Evolutionary conservation across 768 basidiomycete species (phyloP).

Genomic region (Lentinula detonsa): DNA sequence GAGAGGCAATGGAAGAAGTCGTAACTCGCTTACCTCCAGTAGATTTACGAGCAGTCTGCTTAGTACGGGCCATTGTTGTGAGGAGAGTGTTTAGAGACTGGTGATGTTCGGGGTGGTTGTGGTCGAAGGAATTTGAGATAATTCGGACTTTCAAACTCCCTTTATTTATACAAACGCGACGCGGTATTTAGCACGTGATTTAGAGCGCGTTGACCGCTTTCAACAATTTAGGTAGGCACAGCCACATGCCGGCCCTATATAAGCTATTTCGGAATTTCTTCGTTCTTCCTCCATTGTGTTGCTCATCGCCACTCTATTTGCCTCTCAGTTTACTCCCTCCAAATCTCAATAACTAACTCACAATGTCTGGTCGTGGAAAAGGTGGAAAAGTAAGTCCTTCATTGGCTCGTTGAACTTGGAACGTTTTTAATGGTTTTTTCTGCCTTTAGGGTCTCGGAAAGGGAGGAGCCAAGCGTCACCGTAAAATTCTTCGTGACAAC

Average conservation of each 20-base stretch:
- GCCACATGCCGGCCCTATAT: conserved; percentile 20
- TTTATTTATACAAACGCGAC: conserved; percentile 21
- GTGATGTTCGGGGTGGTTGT: not conserved
- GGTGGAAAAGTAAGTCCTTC: conserved; percentile 53
- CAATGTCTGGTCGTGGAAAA: conserved; percentile 84
- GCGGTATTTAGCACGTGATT: conserved; percentile 16
- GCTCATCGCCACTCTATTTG: not conserved
- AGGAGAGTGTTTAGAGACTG: too few relatives aligned
- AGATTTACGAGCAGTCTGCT: conserved; percentile 53
- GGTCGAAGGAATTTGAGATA: not conserved
- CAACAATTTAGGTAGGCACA: conserved; percentile 19
- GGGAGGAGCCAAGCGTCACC: conserved; percentile 79
- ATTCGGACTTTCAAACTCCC: conserved; percentile 1
- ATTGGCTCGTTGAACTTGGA: not conserved
- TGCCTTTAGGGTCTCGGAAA: conserved; percentile 62
- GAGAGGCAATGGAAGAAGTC: rapidly evolving
- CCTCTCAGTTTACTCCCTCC: not conserved
- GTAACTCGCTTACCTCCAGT: conserved; percentile 36
- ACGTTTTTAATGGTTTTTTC: not conserved
- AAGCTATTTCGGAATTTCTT: conserved; percentile 11
- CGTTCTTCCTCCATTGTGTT: conserved; percentile 5
- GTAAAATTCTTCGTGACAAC: conserved; percentile 77
- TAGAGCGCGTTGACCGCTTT: conserved; percentile 8
- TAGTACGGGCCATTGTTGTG: conserved; percentile 43
- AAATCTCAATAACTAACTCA: conserved; percentile 4